Percentiles rank a stretch among this genome's conserved stretches.
Conservation (phyloP, 805 yeast genomes). For the Zygotorulaspora danielsina region DNA sequence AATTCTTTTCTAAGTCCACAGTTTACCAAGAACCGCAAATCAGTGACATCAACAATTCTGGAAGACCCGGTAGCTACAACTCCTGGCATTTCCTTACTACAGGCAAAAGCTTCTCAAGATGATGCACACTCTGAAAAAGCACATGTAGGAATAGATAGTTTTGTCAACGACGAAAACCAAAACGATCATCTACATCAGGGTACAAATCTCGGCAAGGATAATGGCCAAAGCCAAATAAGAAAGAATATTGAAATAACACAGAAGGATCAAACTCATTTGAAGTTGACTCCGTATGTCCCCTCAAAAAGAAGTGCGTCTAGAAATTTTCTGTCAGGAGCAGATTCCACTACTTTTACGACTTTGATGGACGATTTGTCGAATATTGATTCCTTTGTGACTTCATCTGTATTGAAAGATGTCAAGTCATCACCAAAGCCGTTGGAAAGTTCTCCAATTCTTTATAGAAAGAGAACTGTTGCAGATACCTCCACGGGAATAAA, state of each 20-base stretch:
- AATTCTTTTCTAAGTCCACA: constrained; percentile 6
- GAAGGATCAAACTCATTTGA: constrained; percentile 12
- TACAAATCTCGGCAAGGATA: not conserved
- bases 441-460: constrained; percentile 26
- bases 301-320: constrained; percentile 13
- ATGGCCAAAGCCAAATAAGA: not conserved
- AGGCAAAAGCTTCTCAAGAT: not conserved
- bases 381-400: constrained; percentile 27
- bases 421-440: constrained; percentile 15
- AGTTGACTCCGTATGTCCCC: constrained; percentile 17
- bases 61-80: constrained; percentile 8
- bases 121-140: not conserved
- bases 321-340: constrained; percentile 14
- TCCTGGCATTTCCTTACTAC: not conserved
- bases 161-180: not conserved
- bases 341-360: constrained; percentile 16
- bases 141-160: not conserved
- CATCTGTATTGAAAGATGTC: constrained; percentile 24
- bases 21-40: constrained; percentile 2
- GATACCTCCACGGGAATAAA: not conserved
- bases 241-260: constrained; percentile 1
- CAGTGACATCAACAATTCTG: constrained; percentile 3
- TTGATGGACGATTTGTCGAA: constrained; percentile 26
- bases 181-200: not conserved
- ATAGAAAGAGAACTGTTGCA: constrained; percentile 4